Evolutionary conservation across 2,329 filamentous ascomycete genomes (phyloP), one percentile per base, ranked within the genome.

Genomic region (Eurotiales sp.): DNA sequence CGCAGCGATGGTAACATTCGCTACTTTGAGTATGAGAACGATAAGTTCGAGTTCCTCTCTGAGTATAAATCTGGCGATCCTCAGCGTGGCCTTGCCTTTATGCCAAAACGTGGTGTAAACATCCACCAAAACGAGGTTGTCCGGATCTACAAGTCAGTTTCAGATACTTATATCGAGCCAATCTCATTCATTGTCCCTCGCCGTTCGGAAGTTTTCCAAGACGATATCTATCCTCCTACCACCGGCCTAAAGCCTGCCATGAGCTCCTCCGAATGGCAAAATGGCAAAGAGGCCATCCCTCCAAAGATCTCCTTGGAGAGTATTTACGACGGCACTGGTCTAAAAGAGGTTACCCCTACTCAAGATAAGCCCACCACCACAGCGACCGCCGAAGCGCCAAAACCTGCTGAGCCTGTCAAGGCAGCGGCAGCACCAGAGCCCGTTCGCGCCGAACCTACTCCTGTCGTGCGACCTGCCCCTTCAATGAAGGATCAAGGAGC

Each of bases 51-150:
- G 73, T 96, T 88, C 72, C 77, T 99, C 50, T 95, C 90, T 57
- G 92, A 97, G 70, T 93, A 97, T 80, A 96, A 96, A 74, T 97
- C 93, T n/a, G 77, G 79, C 34, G 93, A 99, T 58, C 92, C 93
- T 27, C 93, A 99, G 75, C 84, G 93, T 67, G 93, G 93, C 62
- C 81, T 99, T 62, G 93, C 90, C 29, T 97, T 99, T 72, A 73
- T 97, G 67, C 93, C 93, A 48, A 92, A 95, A 73, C 88, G 93
- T 57, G 93, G 92, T 57, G 88, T 99, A 62, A 96, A 96, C 68
- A 87, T 95, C 44, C 91, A 96, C 71, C 93, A 97, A 59, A 97
- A 97, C 68, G 93, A 99, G 69, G 82, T 96, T 48, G 91, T 95
- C 79, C 86, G 91, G 60, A 91, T 87, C 39, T 99, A 88, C 83